A percentile compares a stretch with the other conserved stretches of the same genome.
Conservation (phyloP, 495 filamentous ascomycete species). For the Sporormia fimetaria region DNA sequence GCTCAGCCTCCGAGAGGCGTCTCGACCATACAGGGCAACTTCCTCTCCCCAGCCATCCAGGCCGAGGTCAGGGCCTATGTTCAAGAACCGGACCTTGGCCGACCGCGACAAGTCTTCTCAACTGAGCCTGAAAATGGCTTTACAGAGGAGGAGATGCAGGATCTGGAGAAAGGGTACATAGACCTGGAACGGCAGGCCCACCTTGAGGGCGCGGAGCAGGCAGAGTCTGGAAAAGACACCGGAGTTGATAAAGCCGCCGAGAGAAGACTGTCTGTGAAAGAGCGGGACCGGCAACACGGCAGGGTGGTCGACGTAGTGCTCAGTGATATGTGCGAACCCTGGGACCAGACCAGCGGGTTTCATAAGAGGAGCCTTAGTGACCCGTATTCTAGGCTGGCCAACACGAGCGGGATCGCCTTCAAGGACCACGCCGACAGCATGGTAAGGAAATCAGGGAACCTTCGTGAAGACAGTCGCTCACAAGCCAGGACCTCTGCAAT, state of each 20-base stretch:
- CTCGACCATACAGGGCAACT: slow-evolving; percentile 88
- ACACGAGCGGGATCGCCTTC: slow-evolving; percentile 78
- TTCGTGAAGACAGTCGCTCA: too few relatives aligned
- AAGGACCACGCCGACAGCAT: slow-evolving; percentile 90
- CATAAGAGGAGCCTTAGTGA: slow-evolving; percentile 80
- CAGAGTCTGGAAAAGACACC: slow-evolving; percentile 14
- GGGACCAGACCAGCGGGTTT: slow-evolving; percentile 65
- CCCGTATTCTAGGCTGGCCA: slow-evolving; percentile 97
- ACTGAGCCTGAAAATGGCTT: slow-evolving; percentile 7
- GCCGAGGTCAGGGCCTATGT: slow-evolving; percentile 64
- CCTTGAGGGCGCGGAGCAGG: slow-evolving; percentile 20
- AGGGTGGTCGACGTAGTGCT: slow-evolving; percentile 83
- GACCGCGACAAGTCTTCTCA: slow-evolving; percentile 30
- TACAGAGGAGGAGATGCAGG: slow-evolving; percentile 30
- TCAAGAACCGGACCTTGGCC: slow-evolving; percentile 49
- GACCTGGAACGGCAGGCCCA: slow-evolving; percentile 30
- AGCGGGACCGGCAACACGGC: slow-evolving; percentile 28
- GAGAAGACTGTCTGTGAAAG: slow-evolving; percentile 17
- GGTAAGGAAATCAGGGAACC: slow-evolving; percentile 55
- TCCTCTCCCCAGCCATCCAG: slow-evolving; percentile 59
- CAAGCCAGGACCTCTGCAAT: slow-evolving; percentile 83
- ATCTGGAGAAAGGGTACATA: slow-evolving; percentile 30
- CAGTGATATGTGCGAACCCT: slow-evolving; percentile 98
- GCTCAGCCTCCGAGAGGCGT: slow-evolving; percentile 80
- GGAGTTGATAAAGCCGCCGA: slow-evolving; percentile 19